Evolutionary conservation across 306 rosid genomes (phyloP).

Genomic region (Rosa multiflora): DNA sequence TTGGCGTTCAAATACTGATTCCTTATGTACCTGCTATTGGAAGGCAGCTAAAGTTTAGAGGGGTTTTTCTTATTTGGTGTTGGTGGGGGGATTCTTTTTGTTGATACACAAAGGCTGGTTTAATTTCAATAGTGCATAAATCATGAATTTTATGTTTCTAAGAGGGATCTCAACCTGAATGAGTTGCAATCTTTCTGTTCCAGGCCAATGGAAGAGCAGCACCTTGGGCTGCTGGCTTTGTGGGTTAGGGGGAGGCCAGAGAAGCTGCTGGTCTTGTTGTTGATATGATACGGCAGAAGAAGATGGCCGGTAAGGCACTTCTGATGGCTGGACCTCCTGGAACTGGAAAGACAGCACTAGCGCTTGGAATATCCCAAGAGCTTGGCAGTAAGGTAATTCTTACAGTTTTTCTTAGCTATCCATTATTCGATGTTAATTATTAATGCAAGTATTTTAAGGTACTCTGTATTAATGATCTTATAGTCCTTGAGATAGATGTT

Average conservation of each 20-base stretch:
- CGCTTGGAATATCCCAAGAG: slow-evolving; percentile 56
- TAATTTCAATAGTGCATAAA: neutral
- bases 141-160: neutral
- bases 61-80: too few relatives aligned
- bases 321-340: slow-evolving; percentile 95
- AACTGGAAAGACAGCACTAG: slow-evolving; percentile 92
- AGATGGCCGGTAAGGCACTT: slow-evolving; percentile 95
- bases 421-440: too few relatives aligned
- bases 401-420: too few relatives aligned
- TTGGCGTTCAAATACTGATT: too few relatives aligned
- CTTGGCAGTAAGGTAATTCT: too few relatives aligned
- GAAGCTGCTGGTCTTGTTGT: slow-evolving; percentile 89
- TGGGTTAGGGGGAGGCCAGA: slow-evolving; percentile 92
- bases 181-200: slow-evolving; percentile 1
- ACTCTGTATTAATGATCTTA: too few relatives aligned
- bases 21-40: too few relatives aligned
- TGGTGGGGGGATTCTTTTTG: too few relatives aligned
- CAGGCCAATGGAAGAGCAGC: slow-evolving; percentile 77
- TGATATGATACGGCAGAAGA: slow-evolving; percentile 93
- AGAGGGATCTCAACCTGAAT: slow-evolving; percentile 12
- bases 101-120: too few relatives aligned
- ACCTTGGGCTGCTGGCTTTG: slow-evolving; percentile 85
- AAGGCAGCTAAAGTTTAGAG: too few relatives aligned
- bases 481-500: too few relatives aligned
- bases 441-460: too few relatives aligned